phyloP scores from a whole-genome alignment of 768 basidiomycete species.

The Russula sp. region DNA sequence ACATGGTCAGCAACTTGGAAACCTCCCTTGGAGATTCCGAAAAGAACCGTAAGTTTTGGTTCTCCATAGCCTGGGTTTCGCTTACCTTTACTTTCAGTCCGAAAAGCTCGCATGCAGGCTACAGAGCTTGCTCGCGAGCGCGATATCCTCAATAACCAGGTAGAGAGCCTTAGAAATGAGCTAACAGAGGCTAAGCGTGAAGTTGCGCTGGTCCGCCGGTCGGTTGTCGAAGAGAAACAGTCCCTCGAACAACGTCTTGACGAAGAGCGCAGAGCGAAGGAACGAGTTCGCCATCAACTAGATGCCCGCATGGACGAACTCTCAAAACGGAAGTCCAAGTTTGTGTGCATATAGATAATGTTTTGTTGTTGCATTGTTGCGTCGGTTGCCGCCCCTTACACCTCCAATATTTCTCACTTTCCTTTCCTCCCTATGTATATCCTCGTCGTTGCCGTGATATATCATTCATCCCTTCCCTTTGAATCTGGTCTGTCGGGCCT shows the following conservation, averaged over 20 bases:
- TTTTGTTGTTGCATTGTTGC: slow-evolving; percentile 14
- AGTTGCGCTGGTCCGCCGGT: slow-evolving; percentile 65
- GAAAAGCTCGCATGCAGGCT: slow-evolving; percentile 91
- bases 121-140: slow-evolving; percentile 84
- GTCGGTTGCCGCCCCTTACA: slow-evolving; percentile 1
- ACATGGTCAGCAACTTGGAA: slow-evolving; percentile 78
- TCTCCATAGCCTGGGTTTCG: background rate
- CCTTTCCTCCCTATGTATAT: background rate
- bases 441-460: slow-evolving; percentile 1
- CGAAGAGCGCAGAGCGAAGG: slow-evolving; percentile 84
- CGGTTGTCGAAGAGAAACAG: slow-evolving; percentile 84
- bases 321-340: slow-evolving; percentile 81
- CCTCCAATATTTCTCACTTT: slow-evolving; percentile 1
- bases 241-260: slow-evolving; percentile 75
- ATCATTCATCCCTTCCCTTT: background rate
- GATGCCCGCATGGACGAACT: slow-evolving; percentile 86
- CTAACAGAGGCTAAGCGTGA: slow-evolving; percentile 74
- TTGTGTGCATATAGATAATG: slow-evolving; percentile 75
- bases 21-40: slow-evolving; percentile 85
- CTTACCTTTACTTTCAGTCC: slow-evolving; percentile 42
- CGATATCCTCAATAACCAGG: slow-evolving; percentile 59
- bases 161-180: slow-evolving; percentile 63
- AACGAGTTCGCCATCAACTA: slow-evolving; percentile 79
- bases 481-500: background rate
- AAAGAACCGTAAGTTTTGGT: slow-evolving; percentile 68